phyloP scores from a whole-genome alignment of 306 rosid species.

The Pyrus pyrifolia region DNA sequence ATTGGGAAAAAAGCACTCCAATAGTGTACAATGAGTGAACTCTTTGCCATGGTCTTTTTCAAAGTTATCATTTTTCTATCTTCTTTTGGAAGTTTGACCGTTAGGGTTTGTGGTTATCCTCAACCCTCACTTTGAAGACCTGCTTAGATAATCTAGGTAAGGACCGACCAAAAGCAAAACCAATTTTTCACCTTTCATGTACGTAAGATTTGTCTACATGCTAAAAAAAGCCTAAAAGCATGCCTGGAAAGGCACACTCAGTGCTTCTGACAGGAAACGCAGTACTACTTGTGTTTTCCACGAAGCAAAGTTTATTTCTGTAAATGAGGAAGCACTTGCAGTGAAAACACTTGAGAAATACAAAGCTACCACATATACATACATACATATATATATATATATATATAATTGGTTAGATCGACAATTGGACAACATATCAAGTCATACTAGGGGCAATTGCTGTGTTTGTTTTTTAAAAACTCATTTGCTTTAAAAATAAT shows the following conservation, averaged over 20 bases:
- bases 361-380: not conserved
- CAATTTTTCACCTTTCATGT: too few relatives aligned
- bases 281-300: too few relatives aligned
- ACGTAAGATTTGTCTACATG: too few relatives aligned
- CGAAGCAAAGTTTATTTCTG: not conserved
- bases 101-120: not conserved
- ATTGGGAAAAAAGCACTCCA: too few relatives aligned
- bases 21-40: too few relatives aligned
- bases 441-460: not conserved
- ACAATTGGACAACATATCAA: not conserved
- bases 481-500: too few relatives aligned
- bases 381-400: not conserved
- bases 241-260: too few relatives aligned
- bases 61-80: not conserved
- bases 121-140: not conserved
- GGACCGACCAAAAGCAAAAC: too few relatives aligned
- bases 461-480: too few relatives aligned
- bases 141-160: too few relatives aligned
- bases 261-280: too few relatives aligned
- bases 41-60: not conserved
- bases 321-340: not conserved
- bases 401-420: not conserved
- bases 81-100: not conserved
- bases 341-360: not conserved
- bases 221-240: too few relatives aligned